These are phyloP conservation scores for Ophiostoma novo-ulmi DNA, from an alignment of 2,329 filamentous ascomycete genomes.

Conservation along the genomic window DNA sequence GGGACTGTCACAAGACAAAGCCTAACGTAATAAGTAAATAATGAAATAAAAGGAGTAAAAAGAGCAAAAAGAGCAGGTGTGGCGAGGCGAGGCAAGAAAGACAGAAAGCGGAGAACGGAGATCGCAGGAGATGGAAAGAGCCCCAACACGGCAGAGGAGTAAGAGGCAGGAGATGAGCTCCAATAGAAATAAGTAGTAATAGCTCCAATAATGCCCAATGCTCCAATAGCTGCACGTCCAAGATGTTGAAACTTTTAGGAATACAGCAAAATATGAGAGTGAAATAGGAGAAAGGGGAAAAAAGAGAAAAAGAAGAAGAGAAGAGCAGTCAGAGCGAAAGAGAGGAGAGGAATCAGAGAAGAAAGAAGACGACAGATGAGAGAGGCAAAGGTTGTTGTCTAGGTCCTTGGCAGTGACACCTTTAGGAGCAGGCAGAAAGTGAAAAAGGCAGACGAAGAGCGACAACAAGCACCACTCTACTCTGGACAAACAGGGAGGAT, in stretches of 20 bases:
- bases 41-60: neutral
- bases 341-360: neutral
- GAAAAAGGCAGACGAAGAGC: neutral
- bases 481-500: neutral
- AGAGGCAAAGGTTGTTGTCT: neutral
- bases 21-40: neutral
- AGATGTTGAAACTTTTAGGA: too few species aligned
- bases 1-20: too few species aligned
- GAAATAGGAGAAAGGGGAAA: neutral
- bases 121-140: neutral
- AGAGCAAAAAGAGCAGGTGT: neutral
- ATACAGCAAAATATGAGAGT: neutral
- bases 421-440: neutral
- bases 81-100: neutral
- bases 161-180: neutral
- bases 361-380: neutral
- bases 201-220: neutral
- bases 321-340: neutral
- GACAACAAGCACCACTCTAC: neutral
- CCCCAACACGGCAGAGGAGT: neutral
- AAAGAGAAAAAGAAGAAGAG: neutral
- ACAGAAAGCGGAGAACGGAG: neutral
- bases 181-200: neutral
- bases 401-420: constrained; percentile 10
- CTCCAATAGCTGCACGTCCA: too few species aligned